A percentile compares a stretch with the other conserved stretches of the same genome.
These are phyloP conservation scores for Gynostemma pentaphyllum DNA, from an alignment of 306 rosid genomes.

Conservation along the genomic window DNA sequence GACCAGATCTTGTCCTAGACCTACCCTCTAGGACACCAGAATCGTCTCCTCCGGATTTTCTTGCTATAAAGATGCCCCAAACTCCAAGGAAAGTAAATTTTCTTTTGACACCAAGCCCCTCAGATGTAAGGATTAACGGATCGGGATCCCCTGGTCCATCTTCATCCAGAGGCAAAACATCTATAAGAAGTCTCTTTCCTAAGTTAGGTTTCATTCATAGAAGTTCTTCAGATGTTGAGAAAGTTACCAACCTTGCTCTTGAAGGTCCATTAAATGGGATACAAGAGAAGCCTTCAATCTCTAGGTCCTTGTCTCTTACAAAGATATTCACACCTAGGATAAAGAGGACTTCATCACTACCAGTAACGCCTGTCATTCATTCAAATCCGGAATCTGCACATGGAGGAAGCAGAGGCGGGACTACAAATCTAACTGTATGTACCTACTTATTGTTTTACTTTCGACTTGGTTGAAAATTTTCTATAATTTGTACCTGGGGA, in stretches of 20 bases:
- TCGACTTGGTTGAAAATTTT: neutral
- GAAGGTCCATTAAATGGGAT: constrained; percentile 40
- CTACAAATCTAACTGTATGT: constrained; percentile 47
- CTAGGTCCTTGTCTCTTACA: constrained; percentile 70
- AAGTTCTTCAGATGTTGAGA: constrained; percentile 58
- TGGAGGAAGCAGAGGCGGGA: constrained; percentile 36
- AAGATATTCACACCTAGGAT: constrained; percentile 70
- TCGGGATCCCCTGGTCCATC: constrained; percentile 36
- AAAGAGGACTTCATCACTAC: constrained; percentile 79
- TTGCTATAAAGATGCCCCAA: constrained; percentile 60
- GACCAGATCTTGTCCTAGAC: constrained; percentile 43
- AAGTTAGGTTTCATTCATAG: constrained; percentile 55
- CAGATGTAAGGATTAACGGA: constrained; percentile 36
- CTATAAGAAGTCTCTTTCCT: constrained; percentile 54
- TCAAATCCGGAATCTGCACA: constrained; percentile 39
- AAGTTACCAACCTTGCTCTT: constrained; percentile 26
- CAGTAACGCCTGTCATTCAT: constrained; percentile 54
- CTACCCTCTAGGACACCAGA: constrained; percentile 47
- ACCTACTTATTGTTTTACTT: neutral
- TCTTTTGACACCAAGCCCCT: constrained; percentile 43
- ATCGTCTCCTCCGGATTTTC: constrained; percentile 22
- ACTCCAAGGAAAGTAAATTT: constrained; percentile 87
- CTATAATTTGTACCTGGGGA: neutral
- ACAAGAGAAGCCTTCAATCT: constrained; percentile 51
- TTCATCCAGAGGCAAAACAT: constrained; percentile 56